A percentile compares a stretch with the other conserved stretches of the same genome.
phyloP scores from a whole-genome alignment of 345 rosid genomes.

The Aquilaria malaccensis region DNA sequence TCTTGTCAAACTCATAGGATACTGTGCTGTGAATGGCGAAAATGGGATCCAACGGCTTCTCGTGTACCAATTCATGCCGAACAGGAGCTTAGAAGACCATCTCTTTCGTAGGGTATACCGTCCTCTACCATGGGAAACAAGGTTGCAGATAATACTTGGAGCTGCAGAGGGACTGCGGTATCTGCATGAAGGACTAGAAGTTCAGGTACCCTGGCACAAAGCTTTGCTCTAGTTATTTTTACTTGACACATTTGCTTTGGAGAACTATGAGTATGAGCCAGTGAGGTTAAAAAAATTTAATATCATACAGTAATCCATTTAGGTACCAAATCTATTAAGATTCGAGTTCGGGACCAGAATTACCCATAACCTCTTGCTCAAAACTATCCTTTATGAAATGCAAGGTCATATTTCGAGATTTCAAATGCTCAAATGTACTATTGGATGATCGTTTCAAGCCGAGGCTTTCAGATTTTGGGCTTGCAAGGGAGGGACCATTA shows the following conservation, averaged over 20 bases:
- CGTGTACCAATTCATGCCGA: constrained; percentile 75
- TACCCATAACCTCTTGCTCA: too few relatives aligned
- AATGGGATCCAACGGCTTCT: constrained; percentile 67
- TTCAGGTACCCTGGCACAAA: constrained; percentile 45
- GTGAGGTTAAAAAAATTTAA: constrained; percentile 1
- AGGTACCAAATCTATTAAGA: too few relatives aligned
- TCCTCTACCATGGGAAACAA: constrained; percentile 58
- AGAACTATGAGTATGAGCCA: neutral
- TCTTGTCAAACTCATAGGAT: constrained; percentile 84
- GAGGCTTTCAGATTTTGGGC: constrained; percentile 87
- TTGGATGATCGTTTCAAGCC: constrained; percentile 59
- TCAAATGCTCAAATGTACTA: constrained; percentile 74
- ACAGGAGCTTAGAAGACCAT: constrained; percentile 83
- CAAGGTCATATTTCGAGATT: constrained; percentile 78
- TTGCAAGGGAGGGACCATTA: constrained; percentile 87
- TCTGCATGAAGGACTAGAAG: constrained; percentile 68
- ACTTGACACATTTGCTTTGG: constrained; percentile 12
- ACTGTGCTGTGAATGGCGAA: constrained; percentile 65
- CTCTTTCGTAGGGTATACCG: constrained; percentile 51
- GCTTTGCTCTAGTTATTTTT: neutral
- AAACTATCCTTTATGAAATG: neutral
- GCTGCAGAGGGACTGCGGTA: constrained; percentile 84
- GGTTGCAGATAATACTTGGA: constrained; percentile 61
- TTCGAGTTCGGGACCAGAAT: too few relatives aligned
- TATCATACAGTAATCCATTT: too few relatives aligned